Conservation (phyloP, 108 stramenopile genomes). For the Parietichytrium sp. region DNA sequence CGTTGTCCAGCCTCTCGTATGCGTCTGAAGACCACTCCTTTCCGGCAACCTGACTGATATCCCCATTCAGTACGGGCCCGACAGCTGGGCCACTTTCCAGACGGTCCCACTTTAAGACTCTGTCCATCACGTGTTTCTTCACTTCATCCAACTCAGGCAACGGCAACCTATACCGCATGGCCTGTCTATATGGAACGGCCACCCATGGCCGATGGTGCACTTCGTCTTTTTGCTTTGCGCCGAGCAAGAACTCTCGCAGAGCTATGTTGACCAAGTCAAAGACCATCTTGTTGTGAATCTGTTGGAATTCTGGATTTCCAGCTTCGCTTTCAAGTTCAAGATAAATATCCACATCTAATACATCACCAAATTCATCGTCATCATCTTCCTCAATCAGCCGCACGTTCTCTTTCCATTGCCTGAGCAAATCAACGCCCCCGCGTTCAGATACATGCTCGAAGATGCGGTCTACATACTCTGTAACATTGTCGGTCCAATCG, state of each 20-base stretch:
- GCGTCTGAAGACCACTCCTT: neutral
- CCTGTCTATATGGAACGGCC: neutral
- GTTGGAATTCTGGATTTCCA: neutral
- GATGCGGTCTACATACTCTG: neutral
- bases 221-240: neutral
- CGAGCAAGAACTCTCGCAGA: neutral
- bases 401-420: conserved; percentile 3
- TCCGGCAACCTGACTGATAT: neutral
- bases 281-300: conserved; percentile 37
- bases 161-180: neutral
- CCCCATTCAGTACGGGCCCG: neutral
- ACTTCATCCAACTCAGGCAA: neutral
- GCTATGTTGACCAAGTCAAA: conserved; percentile 10
- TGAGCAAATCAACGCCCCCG: neutral
- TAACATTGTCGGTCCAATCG: neutral
- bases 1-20: conserved; percentile 31
- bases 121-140: neutral
- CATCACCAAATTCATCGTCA: conserved; percentile 4
- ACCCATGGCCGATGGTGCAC: neutral
- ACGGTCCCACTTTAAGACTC: neutral
- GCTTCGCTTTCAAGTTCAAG: conserved; percentile 9
- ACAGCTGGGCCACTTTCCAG: neutral
- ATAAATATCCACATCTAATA: neutral
- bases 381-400: neutral
- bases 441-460: neutral